Percentiles rank a stretch among this genome's conserved stretches.
Conservation (phyloP, 768 basidiomycete genomes). For the Agrocybe pediades region DNA sequence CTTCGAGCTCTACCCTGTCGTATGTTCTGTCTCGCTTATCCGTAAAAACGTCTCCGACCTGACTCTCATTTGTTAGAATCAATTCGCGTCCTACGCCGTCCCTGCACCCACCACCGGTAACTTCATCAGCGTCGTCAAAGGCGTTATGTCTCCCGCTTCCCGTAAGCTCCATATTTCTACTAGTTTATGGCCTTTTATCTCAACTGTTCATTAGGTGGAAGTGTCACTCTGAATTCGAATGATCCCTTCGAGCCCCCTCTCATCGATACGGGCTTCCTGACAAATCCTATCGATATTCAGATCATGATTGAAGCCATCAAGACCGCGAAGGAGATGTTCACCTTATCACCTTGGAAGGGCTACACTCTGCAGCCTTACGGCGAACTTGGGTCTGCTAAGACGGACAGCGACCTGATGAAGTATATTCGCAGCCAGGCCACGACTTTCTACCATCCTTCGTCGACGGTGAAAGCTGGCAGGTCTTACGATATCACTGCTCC, state of each 20-base stretch:
- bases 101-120: not conserved
- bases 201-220: not conserved
- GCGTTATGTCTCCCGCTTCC: conserved; percentile 17
- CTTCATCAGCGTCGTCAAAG: not conserved
- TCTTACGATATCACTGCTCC: not conserved
- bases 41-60: no score
- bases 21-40: not conserved
- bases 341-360: not conserved
- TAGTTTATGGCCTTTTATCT: not conserved
- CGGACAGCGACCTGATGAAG: not conserved
- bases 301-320: conserved; percentile 2
- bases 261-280: conserved; percentile 1
- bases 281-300: not conserved
- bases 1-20: not conserved
- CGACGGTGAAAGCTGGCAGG: not conserved
- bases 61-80: not conserved
- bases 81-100: not conserved
- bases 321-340: not conserved
- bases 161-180: not conserved
- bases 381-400: not conserved
- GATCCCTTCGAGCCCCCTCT: not conserved
- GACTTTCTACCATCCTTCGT: not conserved
- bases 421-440: not conserved
- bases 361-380: not conserved
- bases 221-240: not conserved